Conservation (phyloP, 1,284 basidiomycete genomes). For the Mycena citricolor region DNA sequence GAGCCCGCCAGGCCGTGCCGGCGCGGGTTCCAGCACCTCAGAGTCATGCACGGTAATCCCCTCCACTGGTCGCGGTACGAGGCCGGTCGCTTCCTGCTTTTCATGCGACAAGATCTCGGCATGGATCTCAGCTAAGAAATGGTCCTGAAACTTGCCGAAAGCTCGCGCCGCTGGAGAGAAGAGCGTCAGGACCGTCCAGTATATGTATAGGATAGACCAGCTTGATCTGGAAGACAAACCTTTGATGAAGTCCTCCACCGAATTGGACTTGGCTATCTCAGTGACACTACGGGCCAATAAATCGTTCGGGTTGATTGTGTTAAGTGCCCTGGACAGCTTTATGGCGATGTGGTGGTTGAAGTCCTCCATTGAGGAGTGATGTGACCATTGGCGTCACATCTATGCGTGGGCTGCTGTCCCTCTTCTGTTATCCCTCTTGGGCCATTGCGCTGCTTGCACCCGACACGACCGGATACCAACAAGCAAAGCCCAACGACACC, state of each 20-base stretch:
- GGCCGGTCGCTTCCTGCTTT: conserved; percentile 60
- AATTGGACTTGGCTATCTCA: conserved; percentile 74
- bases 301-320: conserved; percentile 81
- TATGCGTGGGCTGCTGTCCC: too few relatives aligned
- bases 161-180: conserved; percentile 59
- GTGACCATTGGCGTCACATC: too few relatives aligned
- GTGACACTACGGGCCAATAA: conserved; percentile 76
- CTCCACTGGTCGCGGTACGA: conserved; percentile 54
- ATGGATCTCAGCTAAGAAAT: conserved; percentile 49
- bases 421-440: too few relatives aligned
- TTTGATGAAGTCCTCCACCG: conserved; percentile 63
- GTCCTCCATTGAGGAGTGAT: conserved; percentile 25
- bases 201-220: not conserved
- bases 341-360: conserved; percentile 80
- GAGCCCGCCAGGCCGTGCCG: conserved; percentile 73
- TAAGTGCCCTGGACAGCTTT: conserved; percentile 77
- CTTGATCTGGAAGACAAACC: conserved; percentile 37
- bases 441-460: too few relatives aligned
- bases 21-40: conserved; percentile 81
- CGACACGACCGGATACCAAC: too few relatives aligned
- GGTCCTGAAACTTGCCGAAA: conserved; percentile 84
- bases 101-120: conserved; percentile 60
- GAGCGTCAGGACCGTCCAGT: conserved; percentile 10
- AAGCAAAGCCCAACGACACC: too few relatives aligned
- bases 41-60: conserved; percentile 80